phyloP scores from a whole-genome alignment of 768 basidiomycete genomes.

The Cubamyces sp. region DNA sequence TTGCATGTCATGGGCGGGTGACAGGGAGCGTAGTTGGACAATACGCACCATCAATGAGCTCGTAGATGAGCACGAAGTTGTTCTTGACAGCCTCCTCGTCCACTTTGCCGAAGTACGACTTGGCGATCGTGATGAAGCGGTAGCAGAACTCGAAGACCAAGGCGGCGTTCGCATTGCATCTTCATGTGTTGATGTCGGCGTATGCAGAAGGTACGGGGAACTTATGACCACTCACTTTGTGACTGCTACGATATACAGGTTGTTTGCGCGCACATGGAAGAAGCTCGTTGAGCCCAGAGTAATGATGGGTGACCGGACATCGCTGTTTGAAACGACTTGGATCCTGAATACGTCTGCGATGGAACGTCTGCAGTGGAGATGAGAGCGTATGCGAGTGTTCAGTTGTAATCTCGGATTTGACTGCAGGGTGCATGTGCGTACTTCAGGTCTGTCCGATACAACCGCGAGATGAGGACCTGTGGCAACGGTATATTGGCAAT shows the following conservation, averaged over 20 bases:
- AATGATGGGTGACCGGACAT: slow-evolving; percentile 95
- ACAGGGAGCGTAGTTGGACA: not conserved
- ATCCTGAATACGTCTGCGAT: slow-evolving; percentile 98
- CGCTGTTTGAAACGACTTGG: slow-evolving; percentile 97
- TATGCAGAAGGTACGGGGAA: not conserved
- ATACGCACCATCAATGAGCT: slow-evolving; percentile 88
- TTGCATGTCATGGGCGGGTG: not conserved
- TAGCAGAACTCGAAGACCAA: slow-evolving; percentile 98
- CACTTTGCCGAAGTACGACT: slow-evolving; percentile 97
- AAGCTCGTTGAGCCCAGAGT: slow-evolving; percentile 98
- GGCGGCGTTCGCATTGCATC: slow-evolving; percentile 96
- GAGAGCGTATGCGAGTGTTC: not conserved
- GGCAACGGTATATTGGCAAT: slow-evolving; percentile 12
- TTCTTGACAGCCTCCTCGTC: slow-evolving; percentile 99
- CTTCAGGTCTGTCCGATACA: slow-evolving; percentile 98
- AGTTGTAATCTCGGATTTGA: not conserved
- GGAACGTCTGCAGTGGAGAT: slow-evolving; percentile 69
- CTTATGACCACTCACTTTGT: slow-evolving; percentile 72
- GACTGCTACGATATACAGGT: slow-evolving; percentile 93
- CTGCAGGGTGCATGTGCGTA: slow-evolving; percentile 35
- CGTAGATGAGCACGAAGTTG: slow-evolving; percentile 98
- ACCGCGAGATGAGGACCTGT: slow-evolving; percentile 92
- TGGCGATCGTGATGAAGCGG: slow-evolving; percentile 91
- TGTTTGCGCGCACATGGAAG: slow-evolving; percentile 96
- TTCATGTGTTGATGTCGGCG: slow-evolving; percentile 34